Percentiles rank a stretch among this genome's conserved stretches.
Evolutionary conservation across 2,329 filamentous ascomycete genomes (phyloP).

Genomic region (Penicillium crustosum): DNA sequence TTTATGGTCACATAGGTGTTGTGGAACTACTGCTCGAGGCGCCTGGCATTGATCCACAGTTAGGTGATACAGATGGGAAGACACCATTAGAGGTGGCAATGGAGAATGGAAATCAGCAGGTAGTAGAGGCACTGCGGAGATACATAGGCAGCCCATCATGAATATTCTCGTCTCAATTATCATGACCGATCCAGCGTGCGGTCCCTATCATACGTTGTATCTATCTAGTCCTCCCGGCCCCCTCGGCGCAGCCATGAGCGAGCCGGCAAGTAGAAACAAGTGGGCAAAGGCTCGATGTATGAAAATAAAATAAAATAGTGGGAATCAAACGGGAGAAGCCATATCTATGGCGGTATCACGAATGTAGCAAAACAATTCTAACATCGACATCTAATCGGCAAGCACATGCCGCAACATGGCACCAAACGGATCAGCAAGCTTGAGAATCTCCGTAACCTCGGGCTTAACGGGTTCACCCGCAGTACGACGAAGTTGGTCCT

Average conservation of each 20-base stretch:
- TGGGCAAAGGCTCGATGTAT: background rate
- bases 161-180: background rate
- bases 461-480: constrained; percentile 86
- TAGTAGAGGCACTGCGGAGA: background rate
- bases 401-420: constrained; percentile 78
- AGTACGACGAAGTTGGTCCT: constrained; percentile 74
- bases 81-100: constrained; percentile 3
- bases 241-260: background rate
- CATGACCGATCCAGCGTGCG: background rate
- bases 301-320: background rate
- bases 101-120: background rate
- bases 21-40: constrained; percentile 15
- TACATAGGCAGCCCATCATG: background rate
- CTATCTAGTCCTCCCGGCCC: background rate
- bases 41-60: constrained; percentile 12
- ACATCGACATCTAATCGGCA: constrained; percentile 57
- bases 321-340: background rate
- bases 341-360: constrained; percentile 8
- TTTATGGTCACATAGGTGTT: constrained; percentile 15
- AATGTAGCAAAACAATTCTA: background rate
- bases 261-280: background rate
- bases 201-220: background rate
- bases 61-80: constrained; percentile 1
- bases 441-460: constrained; percentile 72
- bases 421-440: constrained; percentile 76